phyloP scores from a whole-genome alignment of 2,329 filamentous ascomycete species.

The Aspergillus neotritici region DNA sequence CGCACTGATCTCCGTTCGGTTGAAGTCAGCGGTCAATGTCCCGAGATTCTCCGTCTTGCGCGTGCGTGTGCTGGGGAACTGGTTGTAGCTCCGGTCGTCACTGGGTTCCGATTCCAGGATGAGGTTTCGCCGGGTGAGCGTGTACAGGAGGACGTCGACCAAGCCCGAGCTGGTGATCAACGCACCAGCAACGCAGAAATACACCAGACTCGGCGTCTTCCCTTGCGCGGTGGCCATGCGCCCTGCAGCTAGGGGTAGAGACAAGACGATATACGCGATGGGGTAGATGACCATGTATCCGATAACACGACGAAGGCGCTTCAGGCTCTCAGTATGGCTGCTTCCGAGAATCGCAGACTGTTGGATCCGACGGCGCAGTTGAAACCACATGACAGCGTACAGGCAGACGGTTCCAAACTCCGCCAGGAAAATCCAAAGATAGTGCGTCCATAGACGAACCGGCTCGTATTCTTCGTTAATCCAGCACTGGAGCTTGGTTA shows the following conservation, averaged over 20 bases:
- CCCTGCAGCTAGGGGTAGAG: slow-evolving; percentile 56
- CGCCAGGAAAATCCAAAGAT: slow-evolving; percentile 51
- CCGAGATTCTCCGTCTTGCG: slow-evolving; percentile 26
- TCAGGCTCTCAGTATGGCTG: slow-evolving; percentile 33
- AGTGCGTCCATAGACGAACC: slow-evolving; percentile 48
- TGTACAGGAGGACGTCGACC: slow-evolving; percentile 55
- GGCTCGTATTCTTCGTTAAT: slow-evolving; percentile 41
- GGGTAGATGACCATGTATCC: slow-evolving; percentile 46
- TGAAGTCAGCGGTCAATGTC: slow-evolving; percentile 24
- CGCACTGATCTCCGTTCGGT: slow-evolving; percentile 17
- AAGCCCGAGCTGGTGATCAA: slow-evolving; percentile 56
- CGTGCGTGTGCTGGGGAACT: slow-evolving; percentile 24
- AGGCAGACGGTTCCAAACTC: slow-evolving; percentile 49
- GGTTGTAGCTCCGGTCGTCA: slow-evolving; percentile 32
- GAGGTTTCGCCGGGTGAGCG: slow-evolving; percentile 51
- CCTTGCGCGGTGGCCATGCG: slow-evolving; percentile 39
- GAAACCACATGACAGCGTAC: slow-evolving; percentile 47
- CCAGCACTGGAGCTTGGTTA: slow-evolving; percentile 18
- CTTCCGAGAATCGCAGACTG: slow-evolving; percentile 33
- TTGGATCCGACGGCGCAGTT: slow-evolving; percentile 42
- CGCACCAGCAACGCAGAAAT: slow-evolving; percentile 49
- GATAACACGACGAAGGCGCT: slow-evolving; percentile 39
- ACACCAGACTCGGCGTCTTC: slow-evolving; percentile 31
- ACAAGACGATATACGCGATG: slow-evolving; percentile 54
- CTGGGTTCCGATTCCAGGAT: slow-evolving; percentile 47